phyloP scores from a whole-genome alignment of 2,329 filamentous ascomycete species.

The Claviceps spartinae region DNA sequence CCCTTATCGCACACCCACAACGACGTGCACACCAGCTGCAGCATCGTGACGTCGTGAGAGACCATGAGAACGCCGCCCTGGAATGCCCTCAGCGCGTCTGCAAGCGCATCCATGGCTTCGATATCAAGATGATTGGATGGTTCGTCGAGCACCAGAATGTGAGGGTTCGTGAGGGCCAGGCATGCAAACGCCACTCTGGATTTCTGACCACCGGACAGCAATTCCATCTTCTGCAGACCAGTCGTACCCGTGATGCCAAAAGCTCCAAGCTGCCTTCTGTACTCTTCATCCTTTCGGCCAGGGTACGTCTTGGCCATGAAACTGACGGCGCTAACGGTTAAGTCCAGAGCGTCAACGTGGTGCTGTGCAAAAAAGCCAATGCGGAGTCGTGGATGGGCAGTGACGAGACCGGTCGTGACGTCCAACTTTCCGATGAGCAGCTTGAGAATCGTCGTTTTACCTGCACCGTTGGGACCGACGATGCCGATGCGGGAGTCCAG shows the following conservation, averaged over 20 bases:
- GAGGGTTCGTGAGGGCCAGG: slow-evolving; percentile 80
- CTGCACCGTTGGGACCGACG: slow-evolving; percentile 96
- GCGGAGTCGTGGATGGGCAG: slow-evolving; percentile 73
- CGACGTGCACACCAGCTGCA: slow-evolving; percentile 88
- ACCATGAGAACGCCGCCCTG: slow-evolving; percentile 96
- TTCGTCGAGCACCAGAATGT: slow-evolving; percentile 95
- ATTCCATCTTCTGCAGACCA: slow-evolving; percentile 86
- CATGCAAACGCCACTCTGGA: slow-evolving; percentile 98
- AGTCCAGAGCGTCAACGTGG: slow-evolving; percentile 89
- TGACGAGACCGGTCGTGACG: slow-evolving; percentile 68
- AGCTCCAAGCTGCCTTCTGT: slow-evolving; percentile 85
- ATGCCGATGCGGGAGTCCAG: slow-evolving; percentile 97
- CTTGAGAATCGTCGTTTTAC: slow-evolving; percentile 97
- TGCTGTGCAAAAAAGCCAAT: slow-evolving; percentile 98
- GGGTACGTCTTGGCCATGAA: slow-evolving; percentile 94
- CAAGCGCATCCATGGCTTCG: slow-evolving; percentile 94
- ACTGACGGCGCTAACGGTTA: slow-evolving; percentile 76
- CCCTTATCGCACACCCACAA: slow-evolving; percentile 95
- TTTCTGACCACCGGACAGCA: slow-evolving; percentile 94
- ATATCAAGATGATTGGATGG: slow-evolving; percentile 98
- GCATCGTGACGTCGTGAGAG: slow-evolving; percentile 96
- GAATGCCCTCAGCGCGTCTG: slow-evolving; percentile 71
- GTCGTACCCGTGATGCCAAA: slow-evolving; percentile 88
- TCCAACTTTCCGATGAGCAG: slow-evolving; percentile 80
- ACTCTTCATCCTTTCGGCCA: slow-evolving; percentile 89